A percentile compares a stretch with the other conserved stretches of the same genome.
phyloP scores from a whole-genome alignment of 768 basidiomycete genomes.

The Tephrocybe sp. region DNA sequence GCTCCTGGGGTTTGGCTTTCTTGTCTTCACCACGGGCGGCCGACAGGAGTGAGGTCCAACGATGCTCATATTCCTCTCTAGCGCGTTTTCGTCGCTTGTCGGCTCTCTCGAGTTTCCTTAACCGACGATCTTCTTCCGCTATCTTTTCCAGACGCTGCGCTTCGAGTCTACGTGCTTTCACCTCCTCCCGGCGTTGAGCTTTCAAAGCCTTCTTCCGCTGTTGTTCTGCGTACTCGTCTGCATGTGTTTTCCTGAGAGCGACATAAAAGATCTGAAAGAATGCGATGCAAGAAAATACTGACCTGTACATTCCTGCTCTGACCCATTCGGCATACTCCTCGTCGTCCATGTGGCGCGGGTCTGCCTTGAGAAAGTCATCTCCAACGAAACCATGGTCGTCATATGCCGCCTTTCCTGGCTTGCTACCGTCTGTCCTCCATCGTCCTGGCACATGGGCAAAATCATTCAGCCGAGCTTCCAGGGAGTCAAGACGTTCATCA shows the following conservation, averaged over 20 bases:
- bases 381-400: conserved; percentile 20
- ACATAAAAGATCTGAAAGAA: neutral
- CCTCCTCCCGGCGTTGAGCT: conserved; percentile 52
- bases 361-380: conserved; percentile 42
- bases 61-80: conserved; percentile 51
- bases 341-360: conserved; percentile 65
- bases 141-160: conserved; percentile 47
- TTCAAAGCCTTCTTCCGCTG: conserved; percentile 52
- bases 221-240: conserved; percentile 64
- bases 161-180: conserved; percentile 55
- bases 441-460: conserved; percentile 74
- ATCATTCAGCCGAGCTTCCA: conserved; percentile 65
- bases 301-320: conserved; percentile 82
- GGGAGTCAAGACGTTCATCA: conserved; percentile 64
- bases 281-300: neutral
- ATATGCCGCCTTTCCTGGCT: conserved; percentile 21
- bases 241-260: conserved; percentile 59
- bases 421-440: conserved; percentile 45
- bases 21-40: conserved; percentile 23
- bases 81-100: conserved; percentile 42
- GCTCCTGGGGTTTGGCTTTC: conserved; percentile 14
- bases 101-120: conserved; percentile 48
- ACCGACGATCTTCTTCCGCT: conserved; percentile 52
- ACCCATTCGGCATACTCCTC: conserved; percentile 91
- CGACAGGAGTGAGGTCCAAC: conserved; percentile 55